A percentile compares a stretch with the other conserved stretches of the same genome.
Evolutionary conservation across 1,284 basidiomycete species (phyloP).

Genomic region (Microbotryomycetes sp.): DNA sequence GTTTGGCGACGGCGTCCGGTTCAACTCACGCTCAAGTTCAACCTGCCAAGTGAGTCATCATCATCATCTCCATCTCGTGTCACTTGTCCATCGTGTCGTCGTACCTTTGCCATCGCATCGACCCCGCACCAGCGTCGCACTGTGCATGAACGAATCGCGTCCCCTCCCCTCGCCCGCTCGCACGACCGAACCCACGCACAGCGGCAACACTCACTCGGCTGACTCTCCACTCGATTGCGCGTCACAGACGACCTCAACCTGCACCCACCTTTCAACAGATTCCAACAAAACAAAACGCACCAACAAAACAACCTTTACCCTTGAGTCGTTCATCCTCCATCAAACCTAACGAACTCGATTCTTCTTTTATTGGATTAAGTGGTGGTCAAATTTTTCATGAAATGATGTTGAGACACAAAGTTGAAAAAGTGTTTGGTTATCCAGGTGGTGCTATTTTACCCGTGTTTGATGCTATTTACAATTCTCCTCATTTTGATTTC

Average conservation of each 20-base stretch:
- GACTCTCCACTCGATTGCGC: neutral
- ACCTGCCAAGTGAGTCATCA: neutral
- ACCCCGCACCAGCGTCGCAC: neutral
- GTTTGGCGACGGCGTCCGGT: neutral
- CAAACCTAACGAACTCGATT: slow-evolving; percentile 41
- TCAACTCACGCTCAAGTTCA: neutral
- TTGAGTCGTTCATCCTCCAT: slow-evolving; percentile 17
- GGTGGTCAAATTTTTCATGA: slow-evolving; percentile 98
- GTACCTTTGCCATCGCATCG: neutral
- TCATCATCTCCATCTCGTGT: neutral
- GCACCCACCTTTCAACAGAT: slow-evolving; percentile 25
- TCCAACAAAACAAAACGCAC: slow-evolving; percentile 1
- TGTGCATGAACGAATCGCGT: neutral
- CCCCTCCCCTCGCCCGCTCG: neutral
- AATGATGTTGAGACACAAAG: slow-evolving; percentile 96
- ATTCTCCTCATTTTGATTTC: slow-evolving; percentile 92
- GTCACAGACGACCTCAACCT: slow-evolving; percentile 4
- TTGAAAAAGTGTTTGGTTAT: slow-evolving; percentile 97
- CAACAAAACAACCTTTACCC: slow-evolving; percentile 12
- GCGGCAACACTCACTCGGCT: too few species aligned
- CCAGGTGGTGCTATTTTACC: slow-evolving; percentile 90
- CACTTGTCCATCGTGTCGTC: neutral
- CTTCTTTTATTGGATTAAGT: slow-evolving; percentile 77
- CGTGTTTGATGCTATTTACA: slow-evolving; percentile 96
- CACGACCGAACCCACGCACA: slow-evolving; percentile 20